These are phyloP conservation scores for Proliferodiscus dingleyae DNA, from an alignment of 2,329 filamentous ascomycete genomes.

Conservation along the genomic window DNA sequence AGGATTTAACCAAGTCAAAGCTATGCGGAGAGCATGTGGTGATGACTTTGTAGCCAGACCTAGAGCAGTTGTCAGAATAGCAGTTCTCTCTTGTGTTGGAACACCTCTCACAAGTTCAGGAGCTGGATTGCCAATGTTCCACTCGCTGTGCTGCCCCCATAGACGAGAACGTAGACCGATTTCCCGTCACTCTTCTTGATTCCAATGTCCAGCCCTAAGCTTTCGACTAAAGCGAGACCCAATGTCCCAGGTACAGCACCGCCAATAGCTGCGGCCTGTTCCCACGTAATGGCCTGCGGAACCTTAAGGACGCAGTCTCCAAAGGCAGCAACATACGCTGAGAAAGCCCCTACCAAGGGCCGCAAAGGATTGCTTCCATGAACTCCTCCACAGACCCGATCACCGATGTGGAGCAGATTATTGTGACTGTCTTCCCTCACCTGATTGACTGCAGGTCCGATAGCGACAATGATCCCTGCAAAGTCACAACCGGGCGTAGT, in stretches of 20 bases:
- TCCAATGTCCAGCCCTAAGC: constrained; percentile 8
- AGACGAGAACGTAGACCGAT: constrained; percentile 37
- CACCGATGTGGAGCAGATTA: constrained; percentile 8
- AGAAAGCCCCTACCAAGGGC: constrained; percentile 35
- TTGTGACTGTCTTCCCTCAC: constrained; percentile 22
- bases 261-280: constrained; percentile 20
- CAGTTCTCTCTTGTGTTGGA: constrained; percentile 21
- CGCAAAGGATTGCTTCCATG: constrained; percentile 1
- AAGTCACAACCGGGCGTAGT: constrained; percentile 34
- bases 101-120: constrained; percentile 27
- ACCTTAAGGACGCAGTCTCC: constrained; percentile 38
- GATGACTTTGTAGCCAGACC: constrained; percentile 16
- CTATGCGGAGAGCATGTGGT: constrained; percentile 34
- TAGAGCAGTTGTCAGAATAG: constrained; percentile 8
- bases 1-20: constrained; percentile 33
- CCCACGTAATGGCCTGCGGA: constrained; percentile 25
- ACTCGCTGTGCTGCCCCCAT: constrained; percentile 39
- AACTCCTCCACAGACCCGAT: constrained; percentile 13
- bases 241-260: constrained; percentile 9
- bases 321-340: constrained; percentile 35
- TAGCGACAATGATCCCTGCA: constrained; percentile 30
- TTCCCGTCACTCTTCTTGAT: constrained; percentile 8
- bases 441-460: constrained; percentile 15
- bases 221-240: constrained; percentile 20
- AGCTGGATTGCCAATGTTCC: constrained; percentile 41